phyloP scores from a whole-genome alignment of 2,329 filamentous ascomycete species.

The Lasiodiplodia theobromae region DNA sequence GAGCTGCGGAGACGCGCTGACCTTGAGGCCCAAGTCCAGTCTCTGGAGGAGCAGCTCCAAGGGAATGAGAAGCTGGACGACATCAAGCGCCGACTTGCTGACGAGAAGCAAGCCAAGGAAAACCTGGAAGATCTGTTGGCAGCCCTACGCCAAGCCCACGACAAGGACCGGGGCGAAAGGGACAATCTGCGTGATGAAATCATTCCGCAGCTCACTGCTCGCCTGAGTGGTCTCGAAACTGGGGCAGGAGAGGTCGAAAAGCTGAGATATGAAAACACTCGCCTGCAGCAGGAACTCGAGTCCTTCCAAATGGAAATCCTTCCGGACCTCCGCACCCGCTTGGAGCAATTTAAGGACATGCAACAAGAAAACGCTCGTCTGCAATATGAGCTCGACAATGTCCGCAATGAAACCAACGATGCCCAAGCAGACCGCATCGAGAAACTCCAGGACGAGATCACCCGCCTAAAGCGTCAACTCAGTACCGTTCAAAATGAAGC shows the following conservation, averaged over 20 bases:
- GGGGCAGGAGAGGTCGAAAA: slow-evolving; percentile 76
- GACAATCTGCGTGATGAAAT: slow-evolving; percentile 92
- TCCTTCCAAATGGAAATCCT: slow-evolving; percentile 38
- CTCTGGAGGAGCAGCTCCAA: slow-evolving; percentile 80
- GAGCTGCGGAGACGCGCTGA: slow-evolving; percentile 78
- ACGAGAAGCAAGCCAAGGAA: slow-evolving; percentile 86
- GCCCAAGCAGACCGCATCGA: slow-evolving; percentile 27
- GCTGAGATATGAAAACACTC: slow-evolving; percentile 78
- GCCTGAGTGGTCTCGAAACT: slow-evolving; percentile 78
- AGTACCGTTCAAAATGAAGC: slow-evolving; percentile 28
- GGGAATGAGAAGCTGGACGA: slow-evolving; percentile 73
- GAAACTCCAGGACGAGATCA: slow-evolving; percentile 24
- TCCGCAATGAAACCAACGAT: slow-evolving; percentile 26
- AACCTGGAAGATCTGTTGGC: slow-evolving; percentile 93
- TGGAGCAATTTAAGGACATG: slow-evolving; percentile 65
- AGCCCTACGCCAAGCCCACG: slow-evolving; percentile 82
- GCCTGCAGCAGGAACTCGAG: slow-evolving; percentile 86
- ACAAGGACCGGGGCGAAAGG: slow-evolving; percentile 83
- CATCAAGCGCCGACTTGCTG: slow-evolving; percentile 77
- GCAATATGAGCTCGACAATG: slow-evolving; percentile 48
- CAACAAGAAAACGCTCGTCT: slow-evolving; percentile 76
- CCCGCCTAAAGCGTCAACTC: slow-evolving; percentile 23
- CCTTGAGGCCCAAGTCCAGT: slow-evolving; percentile 83
- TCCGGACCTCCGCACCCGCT: slow-evolving; percentile 21
- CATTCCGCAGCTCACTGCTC: slow-evolving; percentile 77